Evolutionary conservation across 768 basidiomycete species (phyloP).

Genomic region (Tulasnella sp.): DNA sequence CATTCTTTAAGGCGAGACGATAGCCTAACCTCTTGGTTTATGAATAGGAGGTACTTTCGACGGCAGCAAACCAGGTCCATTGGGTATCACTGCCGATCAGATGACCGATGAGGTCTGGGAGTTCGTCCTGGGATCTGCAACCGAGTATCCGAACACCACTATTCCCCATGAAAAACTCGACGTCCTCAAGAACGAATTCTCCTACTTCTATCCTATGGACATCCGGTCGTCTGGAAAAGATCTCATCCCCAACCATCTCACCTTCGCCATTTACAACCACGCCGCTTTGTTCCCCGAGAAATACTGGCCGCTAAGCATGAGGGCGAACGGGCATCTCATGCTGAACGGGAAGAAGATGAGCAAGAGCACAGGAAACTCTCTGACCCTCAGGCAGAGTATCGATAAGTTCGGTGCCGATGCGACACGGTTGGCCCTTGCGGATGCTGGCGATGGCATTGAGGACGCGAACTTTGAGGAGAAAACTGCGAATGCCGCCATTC

Average conservation of each 20-base stretch:
- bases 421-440: slow-evolving; percentile 80
- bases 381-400: slow-evolving; percentile 80
- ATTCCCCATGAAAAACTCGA: slow-evolving; percentile 68
- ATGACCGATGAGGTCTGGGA: slow-evolving; percentile 99
- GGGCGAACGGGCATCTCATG: slow-evolving; percentile 93
- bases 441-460: slow-evolving; percentile 94
- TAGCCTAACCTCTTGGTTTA: background rate
- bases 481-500: slow-evolving; percentile 91
- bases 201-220: slow-evolving; percentile 98
- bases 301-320: slow-evolving; percentile 82
- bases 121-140: slow-evolving; percentile 71
- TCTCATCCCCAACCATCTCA: slow-evolving; percentile 87
- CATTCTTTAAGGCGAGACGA: background rate
- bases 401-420: slow-evolving; percentile 97
- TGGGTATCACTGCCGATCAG: slow-evolving; percentile 77
- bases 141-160: slow-evolving; percentile 37
- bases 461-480: slow-evolving; percentile 99
- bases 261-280: slow-evolving; percentile 90
- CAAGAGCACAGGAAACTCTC: slow-evolving; percentile 90
- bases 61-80: slow-evolving; percentile 63
- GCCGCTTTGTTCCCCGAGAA: slow-evolving; percentile 81
- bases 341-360: slow-evolving; percentile 98
- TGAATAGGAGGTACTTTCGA: slow-evolving; percentile 53
- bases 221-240: slow-evolving; percentile 97
- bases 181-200: slow-evolving; percentile 75